A percentile compares a stretch with the other conserved stretches of the same genome.
Evolutionary conservation across 371 early-diverging fungal species (phyloP).

Genomic region (Apophysomyces sp.): DNA sequence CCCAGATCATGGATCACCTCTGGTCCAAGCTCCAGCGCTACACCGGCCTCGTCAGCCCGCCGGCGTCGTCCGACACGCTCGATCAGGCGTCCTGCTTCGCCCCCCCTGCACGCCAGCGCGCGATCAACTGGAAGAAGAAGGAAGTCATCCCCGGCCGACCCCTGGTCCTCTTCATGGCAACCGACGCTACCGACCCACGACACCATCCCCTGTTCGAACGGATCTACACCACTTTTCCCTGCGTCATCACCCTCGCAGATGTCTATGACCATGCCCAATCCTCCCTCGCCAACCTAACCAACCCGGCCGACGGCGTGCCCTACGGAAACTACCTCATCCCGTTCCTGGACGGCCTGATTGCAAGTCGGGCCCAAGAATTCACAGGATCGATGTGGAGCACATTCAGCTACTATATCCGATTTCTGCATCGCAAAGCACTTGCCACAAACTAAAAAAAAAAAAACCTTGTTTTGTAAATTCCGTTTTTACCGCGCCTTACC

Average conservation of each 20-base stretch:
- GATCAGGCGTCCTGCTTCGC: conserved; percentile 5
- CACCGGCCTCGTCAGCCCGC: conserved; percentile 14
- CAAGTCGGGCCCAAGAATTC: conserved; percentile 35
- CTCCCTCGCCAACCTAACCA: conserved; percentile 28
- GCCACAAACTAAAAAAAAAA: background rate
- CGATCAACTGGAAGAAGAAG: conserved; percentile 20
- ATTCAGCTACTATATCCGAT: conserved; percentile 27
- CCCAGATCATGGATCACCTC: conserved; percentile 28
- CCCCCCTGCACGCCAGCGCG: conserved; percentile 4
- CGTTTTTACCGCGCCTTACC: background rate
- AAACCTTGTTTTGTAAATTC: no score
- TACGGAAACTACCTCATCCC: conserved; percentile 40
- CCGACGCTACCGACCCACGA: conserved; percentile 35
- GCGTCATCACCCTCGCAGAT: conserved; percentile 38
- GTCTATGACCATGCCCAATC: conserved; percentile 24
- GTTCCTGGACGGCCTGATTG: conserved; percentile 45
- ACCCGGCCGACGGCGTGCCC: conserved; percentile 31
- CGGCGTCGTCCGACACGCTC: background rate
- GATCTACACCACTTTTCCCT: conserved; percentile 31
- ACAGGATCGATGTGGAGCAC: conserved; percentile 35
- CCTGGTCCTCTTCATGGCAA: conserved; percentile 43
- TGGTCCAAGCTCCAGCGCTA: conserved; percentile 32
- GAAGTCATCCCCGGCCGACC: conserved; percentile 20
- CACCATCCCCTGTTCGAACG: conserved; percentile 10
- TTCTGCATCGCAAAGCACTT: conserved; percentile 13